A percentile compares a stretch with the other conserved stretches of the same genome.
These are phyloP conservation scores for Lentithecium fluviatile DNA, from an alignment of 495 filamentous ascomycete species.

Conservation along the genomic window DNA sequence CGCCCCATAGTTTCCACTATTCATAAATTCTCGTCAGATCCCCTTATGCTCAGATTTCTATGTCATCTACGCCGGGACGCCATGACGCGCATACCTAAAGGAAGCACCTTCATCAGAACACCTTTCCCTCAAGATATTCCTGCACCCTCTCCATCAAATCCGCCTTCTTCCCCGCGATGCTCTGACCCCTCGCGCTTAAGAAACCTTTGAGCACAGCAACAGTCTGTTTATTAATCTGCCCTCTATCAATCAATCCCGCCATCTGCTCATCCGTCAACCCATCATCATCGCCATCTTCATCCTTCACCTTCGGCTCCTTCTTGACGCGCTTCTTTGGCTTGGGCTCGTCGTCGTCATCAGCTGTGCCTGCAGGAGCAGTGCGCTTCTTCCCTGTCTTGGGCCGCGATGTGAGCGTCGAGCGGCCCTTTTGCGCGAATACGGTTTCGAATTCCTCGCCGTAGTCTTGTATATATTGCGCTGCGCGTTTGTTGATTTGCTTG, in stretches of 20 bases:
- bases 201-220: slow-evolving; percentile 69
- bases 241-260: slow-evolving; percentile 56
- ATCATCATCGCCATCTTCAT: slow-evolving; percentile 19
- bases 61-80: too few species aligned
- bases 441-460: slow-evolving; percentile 70
- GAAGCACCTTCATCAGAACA: neutral
- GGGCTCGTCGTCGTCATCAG: slow-evolving; percentile 35
- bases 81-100: too few species aligned
- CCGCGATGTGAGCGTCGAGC: slow-evolving; percentile 34
- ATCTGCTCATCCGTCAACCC: slow-evolving; percentile 57
- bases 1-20: too few species aligned
- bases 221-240: slow-evolving; percentile 37
- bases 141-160: slow-evolving; percentile 78
- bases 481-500: slow-evolving; percentile 80
- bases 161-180: slow-evolving; percentile 68
- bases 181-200: slow-evolving; percentile 60
- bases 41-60: too few species aligned
- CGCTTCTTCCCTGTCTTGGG: slow-evolving; percentile 8
- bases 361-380: neutral
- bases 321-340: slow-evolving; percentile 42
- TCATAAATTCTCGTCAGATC: too few species aligned
- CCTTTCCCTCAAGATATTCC: slow-evolving; percentile 66
- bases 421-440: slow-evolving; percentile 45
- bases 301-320: slow-evolving; percentile 50
- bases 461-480: slow-evolving; percentile 70